Evolutionary conservation across 1,284 basidiomycete species (phyloP).

Genomic region (Rhodofomes roseus): DNA sequence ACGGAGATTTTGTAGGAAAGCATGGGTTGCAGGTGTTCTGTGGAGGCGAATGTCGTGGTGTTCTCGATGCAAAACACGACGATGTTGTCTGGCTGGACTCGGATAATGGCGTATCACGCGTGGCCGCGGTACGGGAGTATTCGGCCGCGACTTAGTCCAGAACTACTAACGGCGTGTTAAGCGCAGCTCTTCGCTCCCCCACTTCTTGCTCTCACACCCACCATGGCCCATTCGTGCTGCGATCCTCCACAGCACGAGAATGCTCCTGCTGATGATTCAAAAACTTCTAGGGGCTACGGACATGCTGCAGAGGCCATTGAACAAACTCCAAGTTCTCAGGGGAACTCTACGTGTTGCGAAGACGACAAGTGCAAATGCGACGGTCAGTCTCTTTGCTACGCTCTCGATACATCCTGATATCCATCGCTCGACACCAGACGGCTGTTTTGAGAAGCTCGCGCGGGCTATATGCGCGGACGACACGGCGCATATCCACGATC

Average conservation of each 20-base stretch:
- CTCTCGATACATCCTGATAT: neutral
- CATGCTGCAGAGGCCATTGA: neutral
- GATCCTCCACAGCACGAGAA: too few species aligned
- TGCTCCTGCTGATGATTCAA: neutral
- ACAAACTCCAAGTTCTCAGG: neutral
- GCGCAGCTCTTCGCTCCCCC: neutral
- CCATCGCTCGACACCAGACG: conserved; percentile 13
- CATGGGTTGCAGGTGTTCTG: neutral
- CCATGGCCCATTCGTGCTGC: neutral
- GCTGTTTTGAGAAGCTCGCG: conserved; percentile 26
- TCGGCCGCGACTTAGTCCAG: neutral
- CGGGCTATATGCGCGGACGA: conserved; percentile 28
- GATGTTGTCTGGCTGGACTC: neutral
- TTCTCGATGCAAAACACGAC: neutral
- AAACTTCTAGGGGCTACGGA: neutral
- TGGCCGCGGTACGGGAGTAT: neutral
- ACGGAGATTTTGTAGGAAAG: neutral
- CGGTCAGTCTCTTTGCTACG: conserved; percentile 1
- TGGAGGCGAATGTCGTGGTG: neutral
- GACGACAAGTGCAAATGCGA: conserved; percentile 8
- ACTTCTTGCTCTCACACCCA: neutral
- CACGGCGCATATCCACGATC: conserved; percentile 24
- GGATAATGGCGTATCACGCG: neutral
- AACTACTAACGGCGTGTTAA: neutral
- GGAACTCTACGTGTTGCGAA: conserved; percentile 5